phyloP scores from a whole-genome alignment of 192 early-diverging fungal genomes.

The Cetraspora pellucida region DNA sequence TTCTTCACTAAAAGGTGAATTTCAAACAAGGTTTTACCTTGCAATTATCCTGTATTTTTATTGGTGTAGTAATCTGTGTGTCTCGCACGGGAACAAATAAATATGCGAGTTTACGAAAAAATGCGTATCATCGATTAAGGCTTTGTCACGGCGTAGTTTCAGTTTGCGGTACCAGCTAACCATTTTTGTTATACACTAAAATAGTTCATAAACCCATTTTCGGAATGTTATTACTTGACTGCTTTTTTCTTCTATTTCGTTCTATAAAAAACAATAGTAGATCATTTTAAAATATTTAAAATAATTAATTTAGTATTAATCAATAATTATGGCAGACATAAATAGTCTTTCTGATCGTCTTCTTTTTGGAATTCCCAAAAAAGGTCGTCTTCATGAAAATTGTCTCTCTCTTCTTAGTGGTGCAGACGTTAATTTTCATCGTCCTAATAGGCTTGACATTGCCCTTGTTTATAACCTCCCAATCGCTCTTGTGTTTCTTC shows the following conservation, averaged over 20 bases:
- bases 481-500: slow-evolving; percentile 92
- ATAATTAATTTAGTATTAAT: not conserved
- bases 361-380: slow-evolving; percentile 97
- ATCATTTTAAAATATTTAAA: not conserved
- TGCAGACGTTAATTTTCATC: slow-evolving; percentile 94
- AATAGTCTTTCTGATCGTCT: slow-evolving; percentile 70
- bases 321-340: slow-evolving; percentile 52
- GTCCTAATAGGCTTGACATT: slow-evolving; percentile 95
- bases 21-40: no score
- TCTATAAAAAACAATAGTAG: not conserved
- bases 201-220: no score
- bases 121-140: no score
- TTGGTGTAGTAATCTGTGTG: no score
- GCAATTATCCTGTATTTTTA: no score
- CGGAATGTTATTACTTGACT: no score
- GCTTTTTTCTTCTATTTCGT: not conserved
- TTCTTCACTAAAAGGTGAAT: no score
- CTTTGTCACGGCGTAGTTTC: no score
- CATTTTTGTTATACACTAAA: no score
- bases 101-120: no score
- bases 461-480: slow-evolving; percentile 93
- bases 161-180: no score
- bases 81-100: no score
- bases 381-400: slow-evolving; percentile 94
- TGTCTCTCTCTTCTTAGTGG: slow-evolving; percentile 79